Base-by-base conservation (phyloP, 75 land plant genomes). In the Azolla pinnata region DNA sequence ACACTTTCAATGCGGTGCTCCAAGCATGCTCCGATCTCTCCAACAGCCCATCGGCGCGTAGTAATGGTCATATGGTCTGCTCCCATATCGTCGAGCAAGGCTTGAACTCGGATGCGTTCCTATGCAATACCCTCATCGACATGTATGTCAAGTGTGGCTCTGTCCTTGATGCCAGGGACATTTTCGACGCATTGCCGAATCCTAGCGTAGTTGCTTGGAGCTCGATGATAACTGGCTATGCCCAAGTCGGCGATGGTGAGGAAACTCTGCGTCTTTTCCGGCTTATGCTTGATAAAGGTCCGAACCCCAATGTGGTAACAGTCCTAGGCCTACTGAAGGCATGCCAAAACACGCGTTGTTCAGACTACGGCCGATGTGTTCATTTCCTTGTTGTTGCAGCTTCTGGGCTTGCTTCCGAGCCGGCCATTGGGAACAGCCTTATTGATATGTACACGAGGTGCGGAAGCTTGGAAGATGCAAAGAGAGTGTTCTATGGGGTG, bases 131-230 rank as follows among this genome's bases (percentile, higher is more conserved):
- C 4, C 46, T 62, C 7, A 49, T 62, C 9, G 57, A 40, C 31
- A 50, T 62, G 64, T 62, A 62, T 50, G 62, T 58, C 10, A 66
- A 60, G 21, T 60, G 70, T 46, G 70, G 70, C 19, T 1, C 18
- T 0, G 0, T 66, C 23, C 52, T 40, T 0, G 54, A 57, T 50
- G 61, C 75, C 3, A 44, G 45, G 14, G 20, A 24, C 14, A 20
- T 72, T 7, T 72, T 72, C 44, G 35, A 66, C 29, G 52, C 50
- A 27, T 51, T 72, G 70, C 57, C 69, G 0, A 19, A 10, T 10
- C 69, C 46, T 49, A 44, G 66, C 60, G 47, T 54, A 7, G 64
- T 72, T n/a, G 52, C 69, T 29, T 72, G 75, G 75, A 64, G 54
- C 38, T 27, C 73, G 0, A 70, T 70, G 38, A 70, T 64, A 24